Evolutionary conservation across 305 asterid species (phyloP).

Genomic region (Fraxinus baroniana): DNA sequence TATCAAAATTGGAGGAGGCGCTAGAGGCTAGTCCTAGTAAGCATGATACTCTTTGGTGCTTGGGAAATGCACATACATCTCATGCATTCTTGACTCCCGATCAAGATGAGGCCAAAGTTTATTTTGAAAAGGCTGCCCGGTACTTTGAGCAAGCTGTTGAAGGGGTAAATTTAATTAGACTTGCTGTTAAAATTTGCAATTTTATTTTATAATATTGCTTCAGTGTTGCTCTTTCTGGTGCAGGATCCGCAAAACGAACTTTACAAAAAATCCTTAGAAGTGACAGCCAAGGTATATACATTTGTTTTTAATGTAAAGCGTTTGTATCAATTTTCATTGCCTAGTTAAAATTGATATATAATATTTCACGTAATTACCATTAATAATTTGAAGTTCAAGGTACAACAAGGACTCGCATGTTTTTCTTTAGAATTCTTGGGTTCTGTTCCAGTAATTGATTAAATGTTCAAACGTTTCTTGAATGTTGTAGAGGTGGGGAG

Average conservation of each 20-base stretch:
- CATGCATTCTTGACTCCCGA: conserved; percentile 17
- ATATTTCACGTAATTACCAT: neutral
- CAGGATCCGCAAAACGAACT: conserved; percentile 23
- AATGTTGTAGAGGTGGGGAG: neutral
- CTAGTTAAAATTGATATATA: neutral
- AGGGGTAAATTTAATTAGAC: conserved; percentile 8
- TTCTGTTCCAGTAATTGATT: neutral
- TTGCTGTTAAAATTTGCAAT: neutral
- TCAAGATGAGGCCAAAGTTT: neutral
- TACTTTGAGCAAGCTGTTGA: conserved; percentile 10
- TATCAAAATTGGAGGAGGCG: conserved; percentile 23
- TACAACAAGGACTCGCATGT: neutral
- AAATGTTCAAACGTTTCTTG: neutral
- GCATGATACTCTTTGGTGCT: conserved; percentile 18
- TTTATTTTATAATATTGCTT: neutral
- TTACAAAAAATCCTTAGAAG: conserved; percentile 16
- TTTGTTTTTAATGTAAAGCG: neutral
- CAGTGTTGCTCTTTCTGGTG: neutral
- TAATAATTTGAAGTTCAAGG: neutral
- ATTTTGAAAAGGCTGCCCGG: conserved; percentile 13
- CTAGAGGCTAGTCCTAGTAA: neutral
- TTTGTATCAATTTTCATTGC: neutral
- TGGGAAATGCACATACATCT: conserved; percentile 25
- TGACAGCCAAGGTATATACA: conserved; percentile 3
- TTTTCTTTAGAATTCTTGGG: neutral